phyloP scores from a whole-genome alignment of 228 moss, liverwort and hornwort species.

The Sphagnum magellanicum region DNA sequence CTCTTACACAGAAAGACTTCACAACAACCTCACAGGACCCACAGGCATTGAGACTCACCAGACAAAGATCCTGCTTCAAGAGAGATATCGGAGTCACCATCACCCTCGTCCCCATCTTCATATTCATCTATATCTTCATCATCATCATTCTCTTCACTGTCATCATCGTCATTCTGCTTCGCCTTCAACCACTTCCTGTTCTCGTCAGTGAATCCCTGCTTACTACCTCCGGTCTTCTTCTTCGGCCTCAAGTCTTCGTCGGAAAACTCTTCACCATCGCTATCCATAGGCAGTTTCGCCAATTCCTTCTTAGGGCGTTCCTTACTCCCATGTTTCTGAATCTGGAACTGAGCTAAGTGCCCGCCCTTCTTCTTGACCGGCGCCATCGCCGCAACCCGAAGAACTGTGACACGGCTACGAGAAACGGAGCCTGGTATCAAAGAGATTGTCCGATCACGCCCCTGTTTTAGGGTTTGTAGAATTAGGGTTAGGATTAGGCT shows the following conservation, averaged over 20 bases:
- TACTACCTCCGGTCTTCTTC: slow-evolving; percentile 13
- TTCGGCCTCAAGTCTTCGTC: slow-evolving; percentile 3
- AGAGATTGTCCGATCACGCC: no score
- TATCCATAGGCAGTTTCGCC: not conserved
- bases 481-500: no score
- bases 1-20: not conserved
- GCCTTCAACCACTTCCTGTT: slow-evolving; percentile 72
- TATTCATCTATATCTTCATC: slow-evolving; percentile 46
- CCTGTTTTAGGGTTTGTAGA: no score
- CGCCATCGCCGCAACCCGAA: not conserved
- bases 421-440: no score
- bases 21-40: not conserved
- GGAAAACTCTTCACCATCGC: slow-evolving; percentile 3
- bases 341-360: not conserved
- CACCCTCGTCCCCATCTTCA: slow-evolving; percentile 29
- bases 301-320: not conserved
- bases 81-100: slow-evolving; percentile 17
- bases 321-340: slow-evolving; percentile 1
- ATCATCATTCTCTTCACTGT: slow-evolving; percentile 24
- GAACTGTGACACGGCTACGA: no score
- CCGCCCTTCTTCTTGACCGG: not conserved
- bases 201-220: slow-evolving; percentile 63
- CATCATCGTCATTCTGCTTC: slow-evolving; percentile 29
- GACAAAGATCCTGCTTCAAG: slow-evolving; percentile 18
- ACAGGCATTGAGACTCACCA: not conserved